These are phyloP conservation scores for Penicillium egyptiacum DNA, from an alignment of 495 filamentous ascomycete genomes.

Conservation along the genomic window DNA sequence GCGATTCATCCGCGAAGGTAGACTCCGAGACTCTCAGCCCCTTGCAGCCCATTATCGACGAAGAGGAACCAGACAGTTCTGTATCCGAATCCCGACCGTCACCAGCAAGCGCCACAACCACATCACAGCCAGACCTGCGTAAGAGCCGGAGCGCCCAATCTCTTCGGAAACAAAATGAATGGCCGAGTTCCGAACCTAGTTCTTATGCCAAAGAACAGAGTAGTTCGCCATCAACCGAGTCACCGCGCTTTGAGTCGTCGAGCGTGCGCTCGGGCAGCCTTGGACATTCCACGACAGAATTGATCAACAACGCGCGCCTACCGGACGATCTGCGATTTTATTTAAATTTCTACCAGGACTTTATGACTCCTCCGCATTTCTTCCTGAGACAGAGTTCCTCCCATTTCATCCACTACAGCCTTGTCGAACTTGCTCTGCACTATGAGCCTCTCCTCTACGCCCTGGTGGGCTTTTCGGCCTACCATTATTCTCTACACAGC, in stretches of 20 bases:
- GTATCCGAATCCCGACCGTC: conserved; percentile 31
- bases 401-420: conserved; percentile 68
- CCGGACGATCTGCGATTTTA: conserved; percentile 73
- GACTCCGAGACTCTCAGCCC: conserved; percentile 47
- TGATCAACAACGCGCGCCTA: conserved; percentile 45
- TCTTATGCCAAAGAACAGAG: conserved; percentile 39
- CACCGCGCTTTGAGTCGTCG: conserved; percentile 35
- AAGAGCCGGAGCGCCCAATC: conserved; percentile 43
- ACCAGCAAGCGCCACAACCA: conserved; percentile 25
- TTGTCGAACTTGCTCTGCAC: conserved; percentile 69
- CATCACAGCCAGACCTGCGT: conserved; percentile 23
- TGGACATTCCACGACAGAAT: conserved; percentile 31
- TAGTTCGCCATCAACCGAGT: conserved; percentile 49
- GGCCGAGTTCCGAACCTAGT: conserved; percentile 25
- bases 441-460: conserved; percentile 86
- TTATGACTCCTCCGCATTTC: conserved; percentile 78
- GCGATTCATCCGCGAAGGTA: conserved; percentile 50
- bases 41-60: conserved; percentile 65
- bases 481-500: conserved; percentile 71
- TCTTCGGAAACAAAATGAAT: conserved; percentile 42
- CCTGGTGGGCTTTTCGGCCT: conserved; percentile 87
- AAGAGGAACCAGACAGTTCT: conserved; percentile 43
- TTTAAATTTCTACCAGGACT: conserved; percentile 71
- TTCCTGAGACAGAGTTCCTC: conserved; percentile 65
- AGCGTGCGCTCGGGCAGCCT: conserved; percentile 38